Percentiles rank a stretch among this genome's conserved stretches.
These are phyloP conservation scores for Podospora anserina DNA, from an alignment of 495 filamentous ascomycete species.

Conservation along the genomic window DNA sequence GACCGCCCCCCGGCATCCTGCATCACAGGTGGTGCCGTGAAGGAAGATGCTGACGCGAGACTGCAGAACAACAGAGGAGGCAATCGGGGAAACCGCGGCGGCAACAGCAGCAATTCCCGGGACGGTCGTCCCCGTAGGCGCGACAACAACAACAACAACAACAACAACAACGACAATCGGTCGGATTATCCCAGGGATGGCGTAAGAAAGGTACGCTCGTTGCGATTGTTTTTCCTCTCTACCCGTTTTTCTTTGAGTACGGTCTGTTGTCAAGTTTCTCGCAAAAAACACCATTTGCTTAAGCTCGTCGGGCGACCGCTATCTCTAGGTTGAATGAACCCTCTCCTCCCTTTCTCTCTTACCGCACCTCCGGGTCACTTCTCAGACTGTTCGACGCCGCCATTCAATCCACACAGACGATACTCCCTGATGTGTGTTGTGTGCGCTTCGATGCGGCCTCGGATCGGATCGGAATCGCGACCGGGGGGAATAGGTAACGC, in stretches of 20 bases:
- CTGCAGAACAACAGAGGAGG: slow-evolving; percentile 24
- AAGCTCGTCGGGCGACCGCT: slow-evolving; percentile 1
- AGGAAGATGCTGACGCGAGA: slow-evolving; percentile 12
- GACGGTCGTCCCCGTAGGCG: slow-evolving; percentile 52
- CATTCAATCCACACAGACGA: slow-evolving; percentile 17
- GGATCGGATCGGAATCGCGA: slow-evolving; percentile 29
- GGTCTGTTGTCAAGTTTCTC: slow-evolving; percentile 1
- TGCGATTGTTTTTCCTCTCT: background rate
- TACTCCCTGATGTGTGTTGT: slow-evolving; percentile 18
- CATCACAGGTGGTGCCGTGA: background rate
- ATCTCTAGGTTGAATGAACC: slow-evolving; percentile 34
- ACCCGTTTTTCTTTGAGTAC: background rate
- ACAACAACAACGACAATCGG: slow-evolving; percentile 39
- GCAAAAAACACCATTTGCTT: slow-evolving; percentile 10
- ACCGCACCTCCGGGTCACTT: slow-evolving; percentile 22
- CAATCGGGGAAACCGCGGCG: slow-evolving; percentile 21
- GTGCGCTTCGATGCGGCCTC: slow-evolving; percentile 28
- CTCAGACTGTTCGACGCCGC: slow-evolving; percentile 29
- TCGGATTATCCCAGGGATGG: slow-evolving; percentile 66
- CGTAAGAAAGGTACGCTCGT: slow-evolving; percentile 68
- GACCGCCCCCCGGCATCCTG: background rate
- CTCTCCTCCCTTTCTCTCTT: slow-evolving; percentile 28
- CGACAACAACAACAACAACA: slow-evolving; percentile 37
- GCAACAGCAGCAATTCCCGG: slow-evolving; percentile 29
- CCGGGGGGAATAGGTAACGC: slow-evolving; percentile 25